Conservation (phyloP, 441 rosid genomes). For the Erysimum cheiri region DNA sequence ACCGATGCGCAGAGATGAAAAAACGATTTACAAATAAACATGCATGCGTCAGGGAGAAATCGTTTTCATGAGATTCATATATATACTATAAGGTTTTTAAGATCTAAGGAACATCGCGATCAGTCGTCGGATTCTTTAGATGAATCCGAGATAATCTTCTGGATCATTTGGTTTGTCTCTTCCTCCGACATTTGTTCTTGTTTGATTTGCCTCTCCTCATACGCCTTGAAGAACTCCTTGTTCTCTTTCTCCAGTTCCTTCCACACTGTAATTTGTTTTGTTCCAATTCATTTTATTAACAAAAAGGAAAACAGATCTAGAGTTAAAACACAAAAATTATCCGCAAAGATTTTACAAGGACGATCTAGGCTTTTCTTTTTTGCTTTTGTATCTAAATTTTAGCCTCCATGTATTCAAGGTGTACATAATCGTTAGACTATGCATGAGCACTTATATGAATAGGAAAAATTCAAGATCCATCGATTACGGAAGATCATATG, state of each 20-base stretch:
- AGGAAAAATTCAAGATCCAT: neutral
- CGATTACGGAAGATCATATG: neutral
- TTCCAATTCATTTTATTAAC: neutral
- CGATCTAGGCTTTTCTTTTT: neutral
- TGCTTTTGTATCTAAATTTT: neutral
- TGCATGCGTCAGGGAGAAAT: constrained; percentile 43
- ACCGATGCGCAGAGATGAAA: constrained; percentile 33
- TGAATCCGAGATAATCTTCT: constrained; percentile 69
- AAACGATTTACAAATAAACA: constrained; percentile 29
- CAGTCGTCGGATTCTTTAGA: constrained; percentile 55
- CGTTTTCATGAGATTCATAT: constrained; percentile 41
- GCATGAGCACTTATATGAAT: constrained; percentile 5
- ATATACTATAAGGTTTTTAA: constrained; percentile 29
- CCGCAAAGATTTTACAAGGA: neutral
- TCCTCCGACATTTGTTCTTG: constrained; percentile 78
- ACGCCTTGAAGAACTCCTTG: constrained; percentile 84
- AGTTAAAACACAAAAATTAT: neutral
- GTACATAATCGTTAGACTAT: constrained; percentile 6
- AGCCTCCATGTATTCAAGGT: neutral
- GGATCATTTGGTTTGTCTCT: constrained; percentile 81
- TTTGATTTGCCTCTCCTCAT: constrained; percentile 60
- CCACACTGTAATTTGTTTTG: constrained; percentile 63
- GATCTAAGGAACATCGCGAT: constrained; percentile 42
- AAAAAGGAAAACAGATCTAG: neutral
- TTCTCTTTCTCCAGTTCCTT: constrained; percentile 89